Conservation (phyloP, 2,329 filamentous ascomycete genomes). For the Aureobasidium sp. region DNA sequence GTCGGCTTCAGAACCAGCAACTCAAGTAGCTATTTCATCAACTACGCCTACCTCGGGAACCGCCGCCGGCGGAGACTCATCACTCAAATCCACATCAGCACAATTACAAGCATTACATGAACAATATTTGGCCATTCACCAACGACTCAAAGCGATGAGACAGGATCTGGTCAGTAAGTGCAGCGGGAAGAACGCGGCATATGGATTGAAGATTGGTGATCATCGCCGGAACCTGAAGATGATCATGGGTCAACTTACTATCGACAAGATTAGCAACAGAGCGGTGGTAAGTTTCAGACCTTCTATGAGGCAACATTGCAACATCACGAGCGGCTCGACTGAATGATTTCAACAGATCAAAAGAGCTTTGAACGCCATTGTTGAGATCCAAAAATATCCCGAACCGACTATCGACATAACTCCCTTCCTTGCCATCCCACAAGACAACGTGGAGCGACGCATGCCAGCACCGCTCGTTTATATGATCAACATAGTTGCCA, state of each 20-base stretch:
- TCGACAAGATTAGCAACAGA: constrained; percentile 56
- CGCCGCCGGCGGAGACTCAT: background rate
- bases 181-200: constrained; percentile 46
- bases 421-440: constrained; percentile 35
- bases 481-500: constrained; percentile 68
- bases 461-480: constrained; percentile 65
- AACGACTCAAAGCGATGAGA: constrained; percentile 56
- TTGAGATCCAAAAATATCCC: constrained; percentile 28
- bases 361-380: constrained; percentile 48
- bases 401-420: constrained; percentile 26
- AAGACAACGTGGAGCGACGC: constrained; percentile 36
- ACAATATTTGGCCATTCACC: constrained; percentile 54
- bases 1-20: background rate
- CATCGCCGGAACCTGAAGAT: constrained; percentile 64
- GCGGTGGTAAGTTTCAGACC: constrained; percentile 41
- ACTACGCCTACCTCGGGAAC: background rate
- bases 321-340: background rate
- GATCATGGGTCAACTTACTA: constrained; percentile 65
- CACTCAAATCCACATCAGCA: constrained; percentile 1
- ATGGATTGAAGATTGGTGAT: constrained; percentile 63
- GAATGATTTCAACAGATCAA: constrained; percentile 31
- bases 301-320: background rate
- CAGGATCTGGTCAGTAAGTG: constrained; percentile 48
- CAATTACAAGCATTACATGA: constrained; percentile 39
- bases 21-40: background rate